A percentile compares a stretch with the other conserved stretches of the same genome.
Evolutionary conservation across 2,329 filamentous ascomycete species (phyloP).

Genomic region (Alternaria longipes): DNA sequence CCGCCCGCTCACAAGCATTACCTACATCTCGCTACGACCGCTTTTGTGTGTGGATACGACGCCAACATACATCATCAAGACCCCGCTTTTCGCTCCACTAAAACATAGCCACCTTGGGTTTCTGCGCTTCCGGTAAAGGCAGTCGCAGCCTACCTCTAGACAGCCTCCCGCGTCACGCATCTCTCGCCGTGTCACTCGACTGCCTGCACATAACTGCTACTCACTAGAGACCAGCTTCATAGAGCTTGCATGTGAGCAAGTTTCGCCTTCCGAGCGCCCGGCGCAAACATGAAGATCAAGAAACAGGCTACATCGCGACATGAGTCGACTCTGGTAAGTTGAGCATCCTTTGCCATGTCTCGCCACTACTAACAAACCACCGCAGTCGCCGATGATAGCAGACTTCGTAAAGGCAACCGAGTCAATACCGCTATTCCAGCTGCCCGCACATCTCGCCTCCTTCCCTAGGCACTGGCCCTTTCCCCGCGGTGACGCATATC

Average conservation of each 20-base stretch:
- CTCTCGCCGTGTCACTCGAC: not conserved
- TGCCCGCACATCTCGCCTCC: slow-evolving; percentile 77
- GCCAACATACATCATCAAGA: slow-evolving; percentile 6
- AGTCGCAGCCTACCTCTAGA: slow-evolving; percentile 19
- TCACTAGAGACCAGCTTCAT: slow-evolving; percentile 10
- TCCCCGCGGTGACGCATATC: slow-evolving; percentile 92
- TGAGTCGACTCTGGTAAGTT: slow-evolving; percentile 60
- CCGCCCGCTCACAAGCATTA: slow-evolving; percentile 15
- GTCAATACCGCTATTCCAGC: slow-evolving; percentile 74
- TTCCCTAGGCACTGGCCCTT: slow-evolving; percentile 96
- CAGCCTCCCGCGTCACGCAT: slow-evolving; percentile 10
- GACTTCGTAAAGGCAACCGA: slow-evolving; percentile 79
- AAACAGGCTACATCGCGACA: slow-evolving; percentile 64
- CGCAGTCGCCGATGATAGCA: slow-evolving; percentile 85
- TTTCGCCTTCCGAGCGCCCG: slow-evolving; percentile 47
- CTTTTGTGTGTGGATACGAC: not conserved
- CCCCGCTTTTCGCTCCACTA: slow-evolving; percentile 16
- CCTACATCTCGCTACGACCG: slow-evolving; percentile 8
- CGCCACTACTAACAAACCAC: slow-evolving; percentile 14
- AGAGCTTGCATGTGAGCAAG: slow-evolving; percentile 46
- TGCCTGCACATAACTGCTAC: slow-evolving; percentile 1
- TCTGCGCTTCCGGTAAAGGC: slow-evolving; percentile 20
- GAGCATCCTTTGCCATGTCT: not conserved
- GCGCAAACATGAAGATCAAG: slow-evolving; percentile 63
- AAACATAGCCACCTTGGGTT: slow-evolving; percentile 7